Evolutionary conservation across 768 basidiomycete species (phyloP), one percentile per base, ranked within the genome.

Genomic region (Amanita rubescens): DNA sequence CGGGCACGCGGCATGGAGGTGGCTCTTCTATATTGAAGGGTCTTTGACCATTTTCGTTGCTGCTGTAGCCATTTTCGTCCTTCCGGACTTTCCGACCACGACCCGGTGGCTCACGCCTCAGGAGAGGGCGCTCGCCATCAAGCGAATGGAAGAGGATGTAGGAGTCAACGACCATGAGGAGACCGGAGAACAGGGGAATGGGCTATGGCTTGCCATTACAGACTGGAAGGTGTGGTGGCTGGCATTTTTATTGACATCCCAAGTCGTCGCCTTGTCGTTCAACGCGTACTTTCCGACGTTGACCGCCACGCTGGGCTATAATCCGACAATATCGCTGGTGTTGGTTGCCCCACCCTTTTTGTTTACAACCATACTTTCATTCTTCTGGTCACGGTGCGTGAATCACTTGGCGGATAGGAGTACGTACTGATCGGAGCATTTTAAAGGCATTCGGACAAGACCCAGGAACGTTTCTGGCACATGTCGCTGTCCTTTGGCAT

Each of bases 181-280:
- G 55, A 72, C 68, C 8, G 73, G 75, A 14, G 56, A 68, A 9
- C 68, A 69, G 14, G 59, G 64, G 12, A 65, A 67, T 20, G 89
- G 88, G 2, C 63, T 93, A 2, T 62, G 69, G 35, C 67, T 87
- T 56, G 87, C 91, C 0, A 45, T 91, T 53, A 73, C 72, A 17
- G 91, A 94, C 62, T 82, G 84, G 85, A 87, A 84, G 65, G 87
- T 94, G 35, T 93, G 90, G 85, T 87, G 79, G 79, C 73, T 94
- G 41, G 75, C 85, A 17, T 51, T 89, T 25, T 75, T 83, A 2
- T 65, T 88, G 53, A 79, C 79, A 12, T 75, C 75, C 58, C 75
- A 81, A 68, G 76, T 80, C 33, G 67, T 85, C 34, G 79, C 85
- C 8, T 60, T 90, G 24, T 83, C 81, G 3, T 91, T 91, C 74